Base-by-base conservation (phyloP, 1,139 yeast genomes). In the Suhomyces bokatorum region DNA sequence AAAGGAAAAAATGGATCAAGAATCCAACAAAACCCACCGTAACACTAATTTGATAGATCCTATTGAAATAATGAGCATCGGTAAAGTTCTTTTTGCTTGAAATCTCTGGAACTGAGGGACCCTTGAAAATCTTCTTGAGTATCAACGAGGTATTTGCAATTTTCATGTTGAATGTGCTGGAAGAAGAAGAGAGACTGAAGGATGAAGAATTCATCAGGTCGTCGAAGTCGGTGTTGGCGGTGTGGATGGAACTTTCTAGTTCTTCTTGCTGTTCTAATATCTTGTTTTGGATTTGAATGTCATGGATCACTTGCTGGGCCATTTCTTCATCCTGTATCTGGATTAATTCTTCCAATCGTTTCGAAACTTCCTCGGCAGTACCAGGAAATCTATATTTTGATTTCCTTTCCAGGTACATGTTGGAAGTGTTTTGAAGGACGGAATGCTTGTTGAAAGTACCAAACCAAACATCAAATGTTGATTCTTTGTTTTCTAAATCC, bases 21-120 rank as follows among this genome's bases (percentile, higher is more conserved):
- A 73, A 60, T 1, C 78, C 77, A 35, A 73, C 57, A 42, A 73
- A 60, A 0, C 79, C 79, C 34, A 73, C 66, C 1, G 77, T 67
- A 38, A 71, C 54, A 42, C 76, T 70, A 31, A 71, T 49, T 43
- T 60, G 67, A 47, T 66, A 65, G n/a, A 72, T 39, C 30, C 60
- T 60, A 17, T 43, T 52, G 15, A 55, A 45, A 42, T 48, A 43
- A 15, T 42, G 44, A 26, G 31, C 15, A 36, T 41, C 47, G n/a
- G 37, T 28, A 6, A 43, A 43, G 20, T 49, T 46, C 35, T 51
- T 46, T 26, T 51, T 49, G n/a, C 49, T 52, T 17, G 47, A n/a
- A 11, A 27, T 6, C 27, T 40, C 46, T 5, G 47, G 41, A 2
- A 43, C 32, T 3, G 51, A 30, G 6, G 52, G 53, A 16, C 40